Evolutionary conservation across 441 rosid genomes (phyloP), one percentile per base, ranked within the genome.

Genomic region (Rhodomyrtus psidioides): DNA sequence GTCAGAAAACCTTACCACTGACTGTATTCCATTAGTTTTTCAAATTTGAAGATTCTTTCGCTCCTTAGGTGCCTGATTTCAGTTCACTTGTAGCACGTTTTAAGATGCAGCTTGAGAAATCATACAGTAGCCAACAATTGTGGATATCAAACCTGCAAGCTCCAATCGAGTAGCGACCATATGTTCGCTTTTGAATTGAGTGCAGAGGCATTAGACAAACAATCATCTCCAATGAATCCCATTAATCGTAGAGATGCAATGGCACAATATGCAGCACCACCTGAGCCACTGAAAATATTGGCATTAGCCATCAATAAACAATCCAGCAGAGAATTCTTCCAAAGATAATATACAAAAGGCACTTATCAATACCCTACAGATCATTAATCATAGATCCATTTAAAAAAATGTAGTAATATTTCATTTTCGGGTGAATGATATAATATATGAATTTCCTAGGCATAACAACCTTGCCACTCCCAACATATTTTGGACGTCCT

Each of bases 231-330:
- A 88, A 96, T 86, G 87, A 90, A 94, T 55, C 98, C 98, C 99
- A 97, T 94, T 86, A 97, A 87, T 55, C 85, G 90, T 85, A 97
- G 98, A 84, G 98, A 94, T 76, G 98, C 99, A 83, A 97, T 91
- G 85, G 99, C 98, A 91, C 99, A 97, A 91, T 92, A 97, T 14
- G 98, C 94, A 85, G 92, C 99, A 88, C 99, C 99, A 87, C 99
- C 98, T 97, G 98, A 87, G 87, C 91, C 93, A 87, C 95, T 93
- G 96, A 89, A 92, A 90, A 60, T 85, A 76, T 92, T 87, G 91
- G 93, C 90, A 92, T 88, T 87, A 85, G 87, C 83, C 88, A 89
- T 91, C 85, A 54, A 70, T 46, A 55, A 53, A 58, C 74, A 82
- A 87, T 60, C 53, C 82, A 53, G 87, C 42, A 23, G 53, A 83